Percentiles rank a stretch among this genome's conserved stretches.
Evolutionary conservation across 2,329 filamentous ascomycete genomes (phyloP).

Genomic region (Claviceps sp.): DNA sequence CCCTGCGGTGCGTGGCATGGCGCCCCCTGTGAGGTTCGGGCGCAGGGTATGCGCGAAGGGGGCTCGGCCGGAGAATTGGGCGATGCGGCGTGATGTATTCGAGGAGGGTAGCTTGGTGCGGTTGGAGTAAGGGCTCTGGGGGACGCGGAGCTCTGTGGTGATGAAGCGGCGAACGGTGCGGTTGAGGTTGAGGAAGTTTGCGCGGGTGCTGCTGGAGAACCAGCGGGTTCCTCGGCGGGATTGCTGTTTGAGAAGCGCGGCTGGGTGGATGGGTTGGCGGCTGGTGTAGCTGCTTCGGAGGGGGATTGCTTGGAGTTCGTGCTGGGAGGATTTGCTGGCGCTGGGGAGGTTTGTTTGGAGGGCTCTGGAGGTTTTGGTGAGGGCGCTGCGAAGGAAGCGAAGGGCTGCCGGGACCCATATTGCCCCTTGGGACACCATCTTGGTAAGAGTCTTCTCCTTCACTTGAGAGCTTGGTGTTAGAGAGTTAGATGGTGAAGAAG

Average conservation of each 20-base stretch:
- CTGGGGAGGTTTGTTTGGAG: conserved; percentile 36
- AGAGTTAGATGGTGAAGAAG: not conserved
- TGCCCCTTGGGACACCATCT: conserved; percentile 42
- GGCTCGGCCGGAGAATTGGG: conserved; percentile 56
- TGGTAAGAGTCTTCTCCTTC: conserved; percentile 11
- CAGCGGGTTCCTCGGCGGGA: conserved; percentile 27
- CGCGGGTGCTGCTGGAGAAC: conserved; percentile 32
- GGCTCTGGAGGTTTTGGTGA: conserved; percentile 35
- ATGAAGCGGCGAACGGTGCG: conserved; percentile 37
- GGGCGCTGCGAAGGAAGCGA: conserved; percentile 39
- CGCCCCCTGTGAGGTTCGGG: conserved; percentile 82
- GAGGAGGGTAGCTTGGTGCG: conserved; percentile 36
- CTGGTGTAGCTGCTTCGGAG: conserved; percentile 25
- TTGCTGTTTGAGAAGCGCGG: conserved; percentile 37
- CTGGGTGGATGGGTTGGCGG: conserved; percentile 41
- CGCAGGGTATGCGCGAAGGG: conserved; percentile 83
- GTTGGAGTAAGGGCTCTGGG: conserved; percentile 25
- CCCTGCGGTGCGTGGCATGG: conserved; percentile 70
- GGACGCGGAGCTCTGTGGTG: conserved; percentile 21
- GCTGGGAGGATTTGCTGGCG: conserved; percentile 30
- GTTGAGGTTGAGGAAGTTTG: conserved; percentile 20
- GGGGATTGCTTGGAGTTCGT: conserved; percentile 32
- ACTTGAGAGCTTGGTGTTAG: not conserved
- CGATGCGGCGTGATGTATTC: conserved; percentile 35
- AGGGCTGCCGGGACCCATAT: conserved; percentile 44